Evolutionary conservation across 768 basidiomycete genomes (phyloP), one percentile per base, ranked within the genome.

Genomic region (Leccinum olivaceopallidum): DNA sequence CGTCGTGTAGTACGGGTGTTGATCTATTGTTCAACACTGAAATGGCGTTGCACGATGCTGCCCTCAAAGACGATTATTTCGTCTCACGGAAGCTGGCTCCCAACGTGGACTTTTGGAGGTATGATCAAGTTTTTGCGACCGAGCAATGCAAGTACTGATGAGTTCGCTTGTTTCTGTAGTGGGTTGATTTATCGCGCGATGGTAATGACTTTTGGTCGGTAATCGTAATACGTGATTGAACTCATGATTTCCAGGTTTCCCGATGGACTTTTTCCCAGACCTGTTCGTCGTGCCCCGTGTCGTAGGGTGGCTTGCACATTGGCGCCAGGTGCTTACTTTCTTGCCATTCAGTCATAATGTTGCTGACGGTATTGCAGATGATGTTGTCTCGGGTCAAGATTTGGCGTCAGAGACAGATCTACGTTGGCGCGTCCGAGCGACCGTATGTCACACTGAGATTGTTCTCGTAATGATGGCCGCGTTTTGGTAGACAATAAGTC

Each of bases 311-410:
- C 79, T 95, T 8, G 91, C 93, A 0, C 93, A 95, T 73, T 95
- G 94, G 94, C 81, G 91, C 57, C 91, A 92, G 82, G 90, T 86
- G 58, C 56, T 74, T 63, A 16, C 32, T 14, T 20, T 58, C 49
- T 55, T 32, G 16, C 28, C 55, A 51, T 47, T 47, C n/a, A 26
- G 13, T 39, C n/a, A 13, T 52, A 36, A 26, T n/a, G 48, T 50
- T 56, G 37, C 52, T 66, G 49, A 63, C 37, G 14, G 32, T 58
- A 37, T n/a, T 44, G 57, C 68, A 95, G 87, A 92, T 95, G 90
- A 95, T 95, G 94, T 77, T 96, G 51, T 88, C 91, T 68, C 82
- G 92, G 54, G 93, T 96, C 62, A 95, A 95, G 77, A 96, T 96
- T 65, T 96, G 95, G 93, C 82, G 92, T 50, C 92, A 91, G 37